These are phyloP conservation scores for Trichodelitschia bisporula DNA, from an alignment of 495 filamentous ascomycete species.

Conservation along the genomic window DNA sequence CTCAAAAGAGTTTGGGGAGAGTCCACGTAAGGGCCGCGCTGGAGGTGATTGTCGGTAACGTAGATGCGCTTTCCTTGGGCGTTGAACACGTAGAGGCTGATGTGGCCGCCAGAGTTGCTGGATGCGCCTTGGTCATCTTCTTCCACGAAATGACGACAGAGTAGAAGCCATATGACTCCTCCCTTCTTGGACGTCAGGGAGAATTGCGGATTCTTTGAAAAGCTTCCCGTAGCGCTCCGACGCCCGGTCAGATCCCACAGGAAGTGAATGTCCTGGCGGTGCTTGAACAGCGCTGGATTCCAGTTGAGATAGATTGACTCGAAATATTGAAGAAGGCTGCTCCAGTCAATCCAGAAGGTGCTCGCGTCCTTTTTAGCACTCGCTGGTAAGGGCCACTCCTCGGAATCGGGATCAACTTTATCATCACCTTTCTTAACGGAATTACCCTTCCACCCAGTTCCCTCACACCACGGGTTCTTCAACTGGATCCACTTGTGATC, in stretches of 20 bases:
- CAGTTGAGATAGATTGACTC: slow-evolving; percentile 93
- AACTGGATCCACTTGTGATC: slow-evolving; percentile 95
- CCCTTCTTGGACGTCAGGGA: slow-evolving; percentile 29
- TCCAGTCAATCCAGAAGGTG: slow-evolving; percentile 76
- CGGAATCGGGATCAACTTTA: slow-evolving; percentile 7
- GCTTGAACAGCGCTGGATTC: slow-evolving; percentile 66
- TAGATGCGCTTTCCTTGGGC: slow-evolving; percentile 49
- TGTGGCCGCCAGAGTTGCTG: too few relatives aligned
- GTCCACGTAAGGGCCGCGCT: slow-evolving; percentile 67
- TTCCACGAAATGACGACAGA: slow-evolving; percentile 54
- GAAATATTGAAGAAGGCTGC: slow-evolving; percentile 69
- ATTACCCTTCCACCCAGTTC: slow-evolving; percentile 36
- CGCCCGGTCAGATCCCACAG: slow-evolving; percentile 41
- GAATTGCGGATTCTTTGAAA: slow-evolving; percentile 67
- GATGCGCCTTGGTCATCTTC: too few relatives aligned
- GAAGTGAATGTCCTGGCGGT: slow-evolving; percentile 76
- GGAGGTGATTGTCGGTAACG: slow-evolving; percentile 36
- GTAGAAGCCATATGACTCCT: slow-evolving; percentile 55
- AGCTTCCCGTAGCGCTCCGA: slow-evolving; percentile 25
- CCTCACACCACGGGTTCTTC: slow-evolving; percentile 91
- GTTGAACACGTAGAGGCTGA: slow-evolving; percentile 61
- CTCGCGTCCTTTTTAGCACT: too few relatives aligned
- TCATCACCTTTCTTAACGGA: slow-evolving; percentile 7
- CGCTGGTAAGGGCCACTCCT: slow-evolving; percentile 23
- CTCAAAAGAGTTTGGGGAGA: slow-evolving; percentile 76